phyloP scores from a whole-genome alignment of 202 grass and related monocot genomes.

The Hordeum pubiflorum region DNA sequence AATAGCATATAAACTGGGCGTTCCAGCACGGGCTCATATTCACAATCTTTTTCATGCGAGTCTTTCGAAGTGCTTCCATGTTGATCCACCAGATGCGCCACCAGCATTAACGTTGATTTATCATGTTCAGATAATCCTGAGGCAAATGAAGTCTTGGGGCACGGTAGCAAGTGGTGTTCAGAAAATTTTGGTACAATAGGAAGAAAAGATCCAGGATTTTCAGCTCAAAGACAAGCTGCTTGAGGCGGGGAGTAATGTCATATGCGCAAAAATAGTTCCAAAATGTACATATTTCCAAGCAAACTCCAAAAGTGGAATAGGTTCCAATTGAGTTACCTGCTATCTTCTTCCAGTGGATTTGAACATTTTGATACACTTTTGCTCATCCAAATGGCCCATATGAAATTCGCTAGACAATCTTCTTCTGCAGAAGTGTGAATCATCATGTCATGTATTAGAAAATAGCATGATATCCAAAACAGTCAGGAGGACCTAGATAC shows the following conservation, averaged over 20 bases:
- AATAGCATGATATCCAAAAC: background rate
- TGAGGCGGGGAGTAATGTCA: background rate
- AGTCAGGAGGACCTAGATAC: constrained; percentile 27
- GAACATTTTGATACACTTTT: constrained; percentile 58
- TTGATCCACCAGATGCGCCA: background rate
- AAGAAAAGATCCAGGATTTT: background rate
- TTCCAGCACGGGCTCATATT: background rate
- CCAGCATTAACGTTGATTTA: background rate
- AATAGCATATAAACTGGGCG: background rate
- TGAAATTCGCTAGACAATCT: constrained; percentile 39
- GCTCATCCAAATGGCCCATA: constrained; percentile 39
- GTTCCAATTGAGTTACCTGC: constrained; percentile 27
- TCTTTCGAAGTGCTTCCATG: background rate
- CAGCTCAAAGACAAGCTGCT: background rate
- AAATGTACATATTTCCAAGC: background rate
- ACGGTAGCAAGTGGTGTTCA: background rate
- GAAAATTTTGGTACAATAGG: background rate
- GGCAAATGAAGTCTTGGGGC: background rate
- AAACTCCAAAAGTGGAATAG: background rate
- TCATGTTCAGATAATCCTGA: background rate
- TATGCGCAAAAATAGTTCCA: background rate
- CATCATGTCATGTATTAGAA: constrained; percentile 23
- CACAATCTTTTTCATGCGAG: background rate
- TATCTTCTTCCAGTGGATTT: constrained; percentile 53
- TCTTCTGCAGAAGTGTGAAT: constrained; percentile 28